Evolutionary conservation across 805 yeast species (phyloP).

Genomic region (Soucietia sequanensis): DNA sequence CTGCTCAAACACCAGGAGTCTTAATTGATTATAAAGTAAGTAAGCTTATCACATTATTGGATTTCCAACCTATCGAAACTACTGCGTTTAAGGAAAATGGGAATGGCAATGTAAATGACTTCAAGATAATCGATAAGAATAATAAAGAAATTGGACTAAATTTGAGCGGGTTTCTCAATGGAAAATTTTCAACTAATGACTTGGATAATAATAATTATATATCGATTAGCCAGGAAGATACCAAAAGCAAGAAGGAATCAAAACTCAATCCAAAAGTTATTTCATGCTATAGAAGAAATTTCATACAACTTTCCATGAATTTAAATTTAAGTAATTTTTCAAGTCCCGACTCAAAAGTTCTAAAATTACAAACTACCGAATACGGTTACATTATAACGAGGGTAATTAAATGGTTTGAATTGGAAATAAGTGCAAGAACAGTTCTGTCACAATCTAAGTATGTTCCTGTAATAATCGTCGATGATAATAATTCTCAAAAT

Average conservation of each 20-base stretch:
- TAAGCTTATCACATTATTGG: constrained; percentile 27
- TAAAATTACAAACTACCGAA: constrained; percentile 32
- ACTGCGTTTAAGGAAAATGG: constrained; percentile 6
- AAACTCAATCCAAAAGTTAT: constrained; percentile 33
- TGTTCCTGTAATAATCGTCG: constrained; percentile 30
- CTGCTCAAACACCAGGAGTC: constrained; percentile 11
- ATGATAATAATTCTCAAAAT: constrained; percentile 6
- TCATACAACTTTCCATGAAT: constrained; percentile 32
- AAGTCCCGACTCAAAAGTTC: constrained; percentile 20
- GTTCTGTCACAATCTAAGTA: constrained; percentile 25
- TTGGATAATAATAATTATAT: constrained; percentile 37
- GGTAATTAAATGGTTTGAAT: constrained; percentile 35
- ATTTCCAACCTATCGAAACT: constrained; percentile 17
- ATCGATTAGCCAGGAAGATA: constrained; percentile 10
- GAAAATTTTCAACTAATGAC: constrained; percentile 42
- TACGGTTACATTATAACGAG: constrained; percentile 37
- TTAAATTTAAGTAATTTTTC: constrained; percentile 27
- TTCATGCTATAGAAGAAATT: constrained; percentile 46
- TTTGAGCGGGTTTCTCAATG: constrained; percentile 40
- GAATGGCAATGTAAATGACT: constrained; percentile 13
- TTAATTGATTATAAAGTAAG: constrained; percentile 25
- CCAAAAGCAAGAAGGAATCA: constrained; percentile 4
- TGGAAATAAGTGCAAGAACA: constrained; percentile 37
- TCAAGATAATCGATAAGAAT: constrained; percentile 27
- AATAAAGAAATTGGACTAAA: constrained; percentile 23